A percentile compares a stretch with the other conserved stretches of the same genome.
These are phyloP conservation scores for Macaranga tanarius DNA, from an alignment of 441 rosid species.

Conservation along the genomic window DNA sequence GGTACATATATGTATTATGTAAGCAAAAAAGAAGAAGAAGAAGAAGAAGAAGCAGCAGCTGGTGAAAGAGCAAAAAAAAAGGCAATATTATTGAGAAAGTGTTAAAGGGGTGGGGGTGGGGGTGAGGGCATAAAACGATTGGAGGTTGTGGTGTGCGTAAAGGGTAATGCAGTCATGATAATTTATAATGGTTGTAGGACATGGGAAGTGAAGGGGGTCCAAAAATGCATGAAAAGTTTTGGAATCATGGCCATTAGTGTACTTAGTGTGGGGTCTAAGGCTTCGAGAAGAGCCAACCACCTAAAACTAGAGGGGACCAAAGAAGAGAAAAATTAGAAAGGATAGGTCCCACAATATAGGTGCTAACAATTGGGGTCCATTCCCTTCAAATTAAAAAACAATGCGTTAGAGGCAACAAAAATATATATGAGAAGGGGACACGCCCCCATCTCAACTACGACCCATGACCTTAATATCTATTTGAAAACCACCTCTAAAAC, in stretches of 20 bases:
- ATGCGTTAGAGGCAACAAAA: constrained; percentile 22
- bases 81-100: neutral
- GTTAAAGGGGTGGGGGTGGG: neutral
- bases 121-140: neutral
- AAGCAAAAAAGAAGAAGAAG: neutral
- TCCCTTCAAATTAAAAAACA: neutral
- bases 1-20: neutral
- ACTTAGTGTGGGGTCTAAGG: constrained; percentile 43
- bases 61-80: neutral
- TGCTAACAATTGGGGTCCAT: constrained; percentile 30
- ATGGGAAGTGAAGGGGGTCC: constrained; percentile 22
- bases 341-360: constrained; percentile 31
- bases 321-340: neutral
- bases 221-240: constrained; percentile 51
- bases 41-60: neutral
- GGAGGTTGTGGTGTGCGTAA: constrained; percentile 34
- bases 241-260: constrained; percentile 43
- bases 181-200: constrained; percentile 57
- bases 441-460: constrained; percentile 53
- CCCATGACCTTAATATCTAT: constrained; percentile 57
- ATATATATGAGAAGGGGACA: constrained; percentile 38
- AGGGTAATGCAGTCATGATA: constrained; percentile 55
- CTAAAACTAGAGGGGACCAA: constrained; percentile 29
- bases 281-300: constrained; percentile 55
- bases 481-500: constrained; percentile 46